A percentile compares a stretch with the other conserved stretches of the same genome.
phyloP scores from a whole-genome alignment of 345 rosid genomes.

The Litchi chinensis region DNA sequence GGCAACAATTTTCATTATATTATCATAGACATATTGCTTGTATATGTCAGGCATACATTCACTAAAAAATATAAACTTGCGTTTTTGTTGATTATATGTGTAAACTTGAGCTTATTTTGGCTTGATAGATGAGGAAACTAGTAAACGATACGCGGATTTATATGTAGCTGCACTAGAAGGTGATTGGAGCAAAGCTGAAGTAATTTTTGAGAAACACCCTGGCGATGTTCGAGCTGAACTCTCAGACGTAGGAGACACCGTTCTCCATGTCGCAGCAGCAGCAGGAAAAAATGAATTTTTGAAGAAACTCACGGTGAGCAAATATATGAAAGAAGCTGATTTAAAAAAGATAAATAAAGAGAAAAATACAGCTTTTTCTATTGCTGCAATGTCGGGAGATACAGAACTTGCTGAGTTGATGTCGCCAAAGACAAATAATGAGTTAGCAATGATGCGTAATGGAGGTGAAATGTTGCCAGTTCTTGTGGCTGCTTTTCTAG shows the following conservation, averaged over 20 bases:
- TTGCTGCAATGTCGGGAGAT: slow-evolving; percentile 7
- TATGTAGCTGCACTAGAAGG: too few species aligned
- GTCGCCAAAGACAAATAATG: neutral
- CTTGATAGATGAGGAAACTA: too few species aligned
- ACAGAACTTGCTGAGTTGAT: slow-evolving; percentile 10
- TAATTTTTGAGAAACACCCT: neutral
- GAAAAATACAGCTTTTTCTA: slow-evolving; percentile 9
- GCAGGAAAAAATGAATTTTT: slow-evolving; percentile 9
- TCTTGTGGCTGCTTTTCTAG: too few species aligned
- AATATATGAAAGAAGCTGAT: too few species aligned
- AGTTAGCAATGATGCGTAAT: neutral
- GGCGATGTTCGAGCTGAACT: neutral
- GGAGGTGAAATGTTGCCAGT: neutral
- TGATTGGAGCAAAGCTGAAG: too few species aligned
- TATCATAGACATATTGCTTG: too few species aligned
- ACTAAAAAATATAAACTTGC: too few species aligned
- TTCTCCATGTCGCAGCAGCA: slow-evolving; percentile 23
- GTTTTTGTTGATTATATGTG: too few species aligned
- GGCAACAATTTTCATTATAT: too few species aligned
- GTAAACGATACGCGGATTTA: too few species aligned
- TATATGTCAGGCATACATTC: too few species aligned
- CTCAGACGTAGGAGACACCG: slow-evolving; percentile 8
- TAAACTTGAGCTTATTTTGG: too few species aligned
- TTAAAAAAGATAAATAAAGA: neutral
- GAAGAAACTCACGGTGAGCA: neutral